Conservation (phyloP, 129 eudicot genomes). For the Arctium lappa region DNA sequence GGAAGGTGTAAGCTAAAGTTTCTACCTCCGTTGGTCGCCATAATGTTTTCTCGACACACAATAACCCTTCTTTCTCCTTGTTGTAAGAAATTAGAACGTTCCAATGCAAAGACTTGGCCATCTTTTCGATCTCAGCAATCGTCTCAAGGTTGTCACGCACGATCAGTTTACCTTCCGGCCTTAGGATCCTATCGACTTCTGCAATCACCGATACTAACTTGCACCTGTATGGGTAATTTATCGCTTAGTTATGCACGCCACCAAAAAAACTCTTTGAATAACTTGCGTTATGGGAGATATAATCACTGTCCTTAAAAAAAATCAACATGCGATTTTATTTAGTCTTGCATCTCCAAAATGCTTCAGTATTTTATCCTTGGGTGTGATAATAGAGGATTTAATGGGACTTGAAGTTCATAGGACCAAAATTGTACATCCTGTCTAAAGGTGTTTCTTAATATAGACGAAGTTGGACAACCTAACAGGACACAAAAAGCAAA, state of each 20-base stretch:
- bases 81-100: conserved; percentile 35
- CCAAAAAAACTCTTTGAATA: background rate
- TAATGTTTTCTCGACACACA: conserved; percentile 47
- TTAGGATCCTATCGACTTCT: conserved; percentile 60
- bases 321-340: no score
- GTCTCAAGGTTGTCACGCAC: conserved; percentile 56
- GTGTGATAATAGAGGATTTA: no score
- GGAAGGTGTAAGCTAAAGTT: conserved; percentile 33
- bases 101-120: conserved; percentile 67
- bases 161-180: conserved; percentile 52
- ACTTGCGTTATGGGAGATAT: background rate
- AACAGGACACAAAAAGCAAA: no score
- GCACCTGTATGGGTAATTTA: conserved; percentile 37
- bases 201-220: conserved; percentile 50
- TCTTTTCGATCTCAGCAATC: conserved; percentile 39
- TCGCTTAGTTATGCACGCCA: background rate
- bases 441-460: no score
- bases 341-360: no score
- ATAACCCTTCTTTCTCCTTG: conserved; percentile 43
- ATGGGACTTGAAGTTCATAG: no score
- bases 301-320: no score
- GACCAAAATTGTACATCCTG: no score
- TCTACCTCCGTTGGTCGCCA: conserved; percentile 58
- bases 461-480: no score
- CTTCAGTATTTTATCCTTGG: no score